Conservation (phyloP, 495 filamentous ascomycete species). For the Sphaerosporella brunnea region DNA sequence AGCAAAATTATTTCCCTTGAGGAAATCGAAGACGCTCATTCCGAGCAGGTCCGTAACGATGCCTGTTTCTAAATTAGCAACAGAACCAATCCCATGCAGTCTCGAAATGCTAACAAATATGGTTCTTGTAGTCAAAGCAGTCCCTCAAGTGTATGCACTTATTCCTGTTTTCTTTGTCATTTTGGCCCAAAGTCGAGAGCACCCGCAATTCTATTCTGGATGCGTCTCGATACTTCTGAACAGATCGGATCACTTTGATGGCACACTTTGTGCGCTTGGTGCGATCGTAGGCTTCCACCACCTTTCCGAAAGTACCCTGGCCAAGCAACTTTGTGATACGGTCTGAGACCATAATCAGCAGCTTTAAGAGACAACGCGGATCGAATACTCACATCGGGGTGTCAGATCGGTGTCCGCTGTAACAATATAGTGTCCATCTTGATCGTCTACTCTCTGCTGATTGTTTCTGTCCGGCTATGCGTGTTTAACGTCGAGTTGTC, state of each 20-base stretch:
- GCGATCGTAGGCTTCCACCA: slow-evolving; percentile 78
- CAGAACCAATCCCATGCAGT: background rate
- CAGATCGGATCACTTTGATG: slow-evolving; percentile 93
- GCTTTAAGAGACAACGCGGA: background rate
- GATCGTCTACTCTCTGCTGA: slow-evolving; percentile 57
- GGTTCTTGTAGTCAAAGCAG: slow-evolving; percentile 92
- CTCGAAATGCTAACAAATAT: slow-evolving; percentile 49
- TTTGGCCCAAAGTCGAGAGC: slow-evolving; percentile 69
- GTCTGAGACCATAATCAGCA: slow-evolving; percentile 5
- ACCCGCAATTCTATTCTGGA: slow-evolving; percentile 92
- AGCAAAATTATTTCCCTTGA: slow-evolving; percentile 85
- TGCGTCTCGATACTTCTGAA: slow-evolving; percentile 94
- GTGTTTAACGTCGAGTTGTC: slow-evolving; percentile 6
- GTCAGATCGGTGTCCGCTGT: slow-evolving; percentile 65
- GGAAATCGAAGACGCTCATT: slow-evolving; percentile 94
- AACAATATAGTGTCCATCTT: slow-evolving; percentile 93
- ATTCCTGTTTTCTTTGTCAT: slow-evolving; percentile 83
- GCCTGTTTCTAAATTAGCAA: slow-evolving; percentile 15
- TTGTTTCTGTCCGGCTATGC: slow-evolving; percentile 12
- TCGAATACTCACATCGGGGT: slow-evolving; percentile 56
- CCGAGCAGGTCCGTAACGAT: slow-evolving; percentile 94
- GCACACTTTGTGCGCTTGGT: slow-evolving; percentile 60
- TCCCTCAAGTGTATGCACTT: slow-evolving; percentile 93
- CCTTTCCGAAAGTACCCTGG: slow-evolving; percentile 95
- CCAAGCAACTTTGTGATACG: slow-evolving; percentile 43